A percentile compares a stretch with the other conserved stretches of the same genome.
Conservation (phyloP, 306 rosid genomes). For the Geum urbanum region DNA sequence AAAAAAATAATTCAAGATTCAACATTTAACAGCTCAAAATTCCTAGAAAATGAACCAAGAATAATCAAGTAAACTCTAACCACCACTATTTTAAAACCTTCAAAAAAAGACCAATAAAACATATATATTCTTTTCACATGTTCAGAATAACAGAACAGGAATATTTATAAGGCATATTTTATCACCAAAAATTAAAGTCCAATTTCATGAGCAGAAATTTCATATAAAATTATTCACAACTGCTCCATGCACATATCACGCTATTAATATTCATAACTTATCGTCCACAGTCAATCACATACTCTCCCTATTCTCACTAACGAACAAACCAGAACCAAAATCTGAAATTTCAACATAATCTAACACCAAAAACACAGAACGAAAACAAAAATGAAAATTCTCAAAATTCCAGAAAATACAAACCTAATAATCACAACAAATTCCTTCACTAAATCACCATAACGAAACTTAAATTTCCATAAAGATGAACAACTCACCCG, state of each 20-base stretch:
- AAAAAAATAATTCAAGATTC: neutral
- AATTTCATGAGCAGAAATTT: neutral
- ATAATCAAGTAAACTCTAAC: slow-evolving; percentile 6
- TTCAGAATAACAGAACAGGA: neutral
- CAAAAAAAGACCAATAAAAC: neutral
- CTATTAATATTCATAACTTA: neutral
- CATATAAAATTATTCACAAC: neutral
- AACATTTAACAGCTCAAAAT: neutral
- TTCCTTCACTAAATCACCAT: neutral
- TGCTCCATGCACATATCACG: slow-evolving; percentile 7
- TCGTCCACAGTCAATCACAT: neutral
- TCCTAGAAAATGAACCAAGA: neutral
- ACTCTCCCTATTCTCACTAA: neutral
- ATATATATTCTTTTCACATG: neutral
- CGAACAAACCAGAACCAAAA: neutral
- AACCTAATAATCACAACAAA: neutral
- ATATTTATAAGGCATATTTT: neutral
- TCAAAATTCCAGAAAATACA: slow-evolving; percentile 3
- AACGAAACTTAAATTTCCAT: too few relatives aligned
- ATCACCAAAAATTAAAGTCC: neutral
- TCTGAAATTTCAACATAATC: slow-evolving; percentile 6
- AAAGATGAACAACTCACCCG: slow-evolving; percentile 27
- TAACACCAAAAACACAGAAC: neutral
- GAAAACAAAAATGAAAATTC: slow-evolving; percentile 11
- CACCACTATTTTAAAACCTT: neutral